A percentile compares a stretch with the other conserved stretches of the same genome.
phyloP scores from a whole-genome alignment of 257 asterid genomes.

The Perilla frutescens region DNA sequence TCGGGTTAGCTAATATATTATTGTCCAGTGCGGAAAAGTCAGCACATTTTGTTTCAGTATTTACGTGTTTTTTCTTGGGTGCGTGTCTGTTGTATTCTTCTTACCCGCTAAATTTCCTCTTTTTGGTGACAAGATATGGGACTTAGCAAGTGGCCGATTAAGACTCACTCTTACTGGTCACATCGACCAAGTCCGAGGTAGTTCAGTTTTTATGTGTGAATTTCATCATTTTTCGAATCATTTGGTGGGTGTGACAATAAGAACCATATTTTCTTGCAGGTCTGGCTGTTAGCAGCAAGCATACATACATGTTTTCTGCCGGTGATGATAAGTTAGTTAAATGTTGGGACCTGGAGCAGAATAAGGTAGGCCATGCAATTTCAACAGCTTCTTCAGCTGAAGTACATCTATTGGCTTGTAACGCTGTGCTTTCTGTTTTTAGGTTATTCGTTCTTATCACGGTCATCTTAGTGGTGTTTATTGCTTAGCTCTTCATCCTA shows the following conservation, averaged over 20 bases:
- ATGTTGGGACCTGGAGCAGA: constrained; percentile 99
- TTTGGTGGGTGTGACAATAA: constrained; percentile 8
- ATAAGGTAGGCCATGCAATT: constrained; percentile 63
- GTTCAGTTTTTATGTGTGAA: constrained; percentile 28
- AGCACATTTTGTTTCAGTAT: neutral
- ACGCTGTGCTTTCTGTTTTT: constrained; percentile 30
- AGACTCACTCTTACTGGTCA: constrained; percentile 93
- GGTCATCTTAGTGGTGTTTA: constrained; percentile 99
- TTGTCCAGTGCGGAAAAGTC: neutral
- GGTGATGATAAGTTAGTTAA: constrained; percentile 98
- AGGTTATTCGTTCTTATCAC: constrained; percentile 97
- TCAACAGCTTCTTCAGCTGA: constrained; percentile 18
- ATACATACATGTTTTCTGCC: constrained; percentile 97
- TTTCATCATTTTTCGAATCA: constrained; percentile 11
- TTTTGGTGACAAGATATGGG: constrained; percentile 73
- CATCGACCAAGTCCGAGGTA: constrained; percentile 93
- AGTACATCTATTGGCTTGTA: constrained; percentile 18
- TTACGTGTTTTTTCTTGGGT: neutral
- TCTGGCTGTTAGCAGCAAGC: constrained; percentile 82
- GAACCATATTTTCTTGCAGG: constrained; percentile 55
- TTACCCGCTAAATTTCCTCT: constrained; percentile 9
- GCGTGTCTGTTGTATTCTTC: constrained; percentile 10
- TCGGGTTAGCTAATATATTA: neutral
- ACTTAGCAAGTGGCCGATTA: constrained; percentile 81
- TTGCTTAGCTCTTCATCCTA: constrained; percentile 95